Percentiles rank a stretch among this genome's conserved stretches.
Evolutionary conservation across 2,329 filamentous ascomycete genomes (phyloP).

Genomic region (Beauveria bassiana): DNA sequence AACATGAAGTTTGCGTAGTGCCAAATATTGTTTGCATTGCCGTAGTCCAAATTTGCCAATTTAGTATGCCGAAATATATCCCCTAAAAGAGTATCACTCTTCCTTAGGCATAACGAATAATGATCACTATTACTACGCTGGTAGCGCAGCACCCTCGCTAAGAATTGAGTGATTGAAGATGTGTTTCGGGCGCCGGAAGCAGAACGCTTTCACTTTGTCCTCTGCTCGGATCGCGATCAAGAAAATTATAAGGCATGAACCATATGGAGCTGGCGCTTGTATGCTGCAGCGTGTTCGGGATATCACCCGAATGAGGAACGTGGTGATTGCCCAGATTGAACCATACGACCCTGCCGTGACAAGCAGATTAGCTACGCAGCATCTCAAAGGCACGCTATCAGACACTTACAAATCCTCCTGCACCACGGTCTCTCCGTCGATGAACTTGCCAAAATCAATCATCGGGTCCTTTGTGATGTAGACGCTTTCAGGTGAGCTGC

Average conservation of each 20-base stretch:
- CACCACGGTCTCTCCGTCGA: no score
- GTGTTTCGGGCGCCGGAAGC: not conserved
- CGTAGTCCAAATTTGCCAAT: no score
- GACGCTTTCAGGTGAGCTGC: no score
- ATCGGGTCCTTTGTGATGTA: slow-evolving; percentile 31
- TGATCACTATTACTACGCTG: not conserved
- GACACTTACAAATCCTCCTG: slow-evolving; percentile 20
- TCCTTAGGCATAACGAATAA: no score
- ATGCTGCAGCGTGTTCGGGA: slow-evolving; percentile 36
- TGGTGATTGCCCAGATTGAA: slow-evolving; percentile 51
- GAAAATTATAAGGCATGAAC: slow-evolving; percentile 1
- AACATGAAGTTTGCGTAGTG: no score
- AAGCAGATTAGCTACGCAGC: slow-evolving; percentile 19
- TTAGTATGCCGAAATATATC: no score
- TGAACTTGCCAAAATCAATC: slow-evolving; percentile 41
- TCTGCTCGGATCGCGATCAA: slow-evolving; percentile 4
- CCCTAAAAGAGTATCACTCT: no score
- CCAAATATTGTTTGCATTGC: no score
- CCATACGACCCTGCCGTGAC: slow-evolving; percentile 35
- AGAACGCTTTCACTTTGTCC: not conserved
- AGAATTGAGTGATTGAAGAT: not conserved
- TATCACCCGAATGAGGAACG: slow-evolving; percentile 40
- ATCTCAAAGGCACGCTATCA: slow-evolving; percentile 26
- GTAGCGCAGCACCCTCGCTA: not conserved
- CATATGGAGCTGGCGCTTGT: slow-evolving; percentile 21